These are phyloP conservation scores for Coprinopsis sp. DNA, from an alignment of 768 basidiomycete genomes.

Conservation along the genomic window DNA sequence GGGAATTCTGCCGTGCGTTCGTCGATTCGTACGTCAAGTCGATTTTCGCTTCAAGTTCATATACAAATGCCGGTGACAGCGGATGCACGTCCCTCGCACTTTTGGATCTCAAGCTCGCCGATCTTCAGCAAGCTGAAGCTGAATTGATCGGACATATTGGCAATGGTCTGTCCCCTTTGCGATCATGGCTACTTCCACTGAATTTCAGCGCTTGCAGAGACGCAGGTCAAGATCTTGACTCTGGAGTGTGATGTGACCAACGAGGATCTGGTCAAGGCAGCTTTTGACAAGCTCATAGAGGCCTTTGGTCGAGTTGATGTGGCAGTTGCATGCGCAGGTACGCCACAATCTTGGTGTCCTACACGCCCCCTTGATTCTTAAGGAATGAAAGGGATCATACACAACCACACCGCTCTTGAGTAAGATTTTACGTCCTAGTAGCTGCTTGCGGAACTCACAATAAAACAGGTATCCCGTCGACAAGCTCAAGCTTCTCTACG, in stretches of 20 bases:
- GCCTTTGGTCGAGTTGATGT: conserved; percentile 71
- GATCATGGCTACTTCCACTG: conserved; percentile 29
- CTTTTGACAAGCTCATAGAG: conserved; percentile 60
- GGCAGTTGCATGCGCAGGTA: conserved; percentile 87
- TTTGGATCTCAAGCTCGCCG: conserved; percentile 72
- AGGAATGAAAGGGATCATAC: conserved; percentile 59
- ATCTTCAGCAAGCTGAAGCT: conserved; percentile 61
- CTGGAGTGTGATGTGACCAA: conserved; percentile 86
- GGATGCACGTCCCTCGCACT: conserved; percentile 80
- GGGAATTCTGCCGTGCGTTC: conserved; percentile 89
- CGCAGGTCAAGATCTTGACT: conserved; percentile 67
- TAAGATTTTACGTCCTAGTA: conserved; percentile 29
- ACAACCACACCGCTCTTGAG: conserved; percentile 87
- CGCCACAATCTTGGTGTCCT: conserved; percentile 10
- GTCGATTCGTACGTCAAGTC: conserved; percentile 62
- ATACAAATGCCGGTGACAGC: conserved; percentile 32
- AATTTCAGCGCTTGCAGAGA: conserved; percentile 50
- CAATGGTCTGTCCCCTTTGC: conserved; percentile 8
- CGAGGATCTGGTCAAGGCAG: conserved; percentile 71
- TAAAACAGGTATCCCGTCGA: conserved; percentile 73
- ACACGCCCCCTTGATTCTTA: neutral
- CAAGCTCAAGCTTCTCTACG: conserved; percentile 77
- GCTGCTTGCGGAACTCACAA: conserved; percentile 1
- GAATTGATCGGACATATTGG: conserved; percentile 47
- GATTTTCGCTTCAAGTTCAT: neutral